phyloP scores from a whole-genome alignment of 2,329 filamentous ascomycete species.

The Monosporascus sp. region DNA sequence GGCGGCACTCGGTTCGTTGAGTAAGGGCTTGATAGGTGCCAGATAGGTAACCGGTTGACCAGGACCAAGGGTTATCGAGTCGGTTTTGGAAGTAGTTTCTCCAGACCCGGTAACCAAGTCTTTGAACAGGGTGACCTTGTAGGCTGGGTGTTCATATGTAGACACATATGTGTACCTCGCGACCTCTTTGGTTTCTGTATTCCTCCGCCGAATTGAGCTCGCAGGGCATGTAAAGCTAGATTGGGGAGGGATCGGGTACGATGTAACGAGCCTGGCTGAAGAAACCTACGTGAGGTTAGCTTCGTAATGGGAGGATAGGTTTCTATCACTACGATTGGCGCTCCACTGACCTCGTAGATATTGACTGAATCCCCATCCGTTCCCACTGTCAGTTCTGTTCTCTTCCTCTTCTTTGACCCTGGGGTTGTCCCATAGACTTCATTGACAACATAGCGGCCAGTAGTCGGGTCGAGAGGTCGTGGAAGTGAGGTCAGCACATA shows the following conservation, averaged over 20 bases:
- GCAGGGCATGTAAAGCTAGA: slow-evolving; percentile 58
- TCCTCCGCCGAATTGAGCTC: slow-evolving; percentile 50
- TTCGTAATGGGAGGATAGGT: background rate
- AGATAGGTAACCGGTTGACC: slow-evolving; percentile 38
- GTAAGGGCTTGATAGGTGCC: slow-evolving; percentile 26
- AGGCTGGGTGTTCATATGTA: slow-evolving; percentile 41
- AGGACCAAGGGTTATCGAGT: slow-evolving; percentile 36
- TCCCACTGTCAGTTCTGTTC: slow-evolving; percentile 57
- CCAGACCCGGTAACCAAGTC: slow-evolving; percentile 47
- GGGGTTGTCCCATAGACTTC: slow-evolving; percentile 56
- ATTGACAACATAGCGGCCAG: slow-evolving; percentile 49
- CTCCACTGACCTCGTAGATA: slow-evolving; percentile 49
- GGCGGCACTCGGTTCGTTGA: slow-evolving; percentile 19
- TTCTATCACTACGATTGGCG: background rate
- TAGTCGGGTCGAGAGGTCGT: slow-evolving; percentile 45
- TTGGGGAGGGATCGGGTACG: slow-evolving; percentile 61
- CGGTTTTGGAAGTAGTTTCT: slow-evolving; percentile 46
- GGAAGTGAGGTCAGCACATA: slow-evolving; percentile 57
- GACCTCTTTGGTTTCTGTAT: slow-evolving; percentile 40
- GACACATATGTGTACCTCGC: slow-evolving; percentile 58
- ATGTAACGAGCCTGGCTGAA: slow-evolving; percentile 56
- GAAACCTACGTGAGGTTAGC: slow-evolving; percentile 41
- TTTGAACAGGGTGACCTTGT: slow-evolving; percentile 54
- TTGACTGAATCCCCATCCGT: slow-evolving; percentile 61
- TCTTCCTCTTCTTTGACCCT: slow-evolving; percentile 55